Base-by-base conservation (phyloP, 2,329 filamentous ascomycete genomes). In the Fusarium napiforme region DNA sequence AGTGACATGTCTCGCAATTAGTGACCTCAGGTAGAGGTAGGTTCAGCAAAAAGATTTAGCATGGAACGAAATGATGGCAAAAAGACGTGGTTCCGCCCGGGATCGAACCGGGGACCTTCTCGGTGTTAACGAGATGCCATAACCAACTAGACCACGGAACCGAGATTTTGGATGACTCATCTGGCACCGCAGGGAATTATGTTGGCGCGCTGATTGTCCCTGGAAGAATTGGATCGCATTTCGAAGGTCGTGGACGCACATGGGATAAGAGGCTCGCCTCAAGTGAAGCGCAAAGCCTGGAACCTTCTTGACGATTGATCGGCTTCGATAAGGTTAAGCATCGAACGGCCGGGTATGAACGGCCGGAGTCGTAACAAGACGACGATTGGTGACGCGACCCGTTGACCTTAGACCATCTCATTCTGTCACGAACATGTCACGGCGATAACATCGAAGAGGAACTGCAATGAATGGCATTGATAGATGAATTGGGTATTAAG, bases 131-230 rank as follows among this genome's bases (percentile, higher is more conserved):
- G 34, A 67, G 40, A 67, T 53, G 62, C 34, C 62, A 60, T 46
- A 52, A 67, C 52, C 52, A 36, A 60, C 60, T 63, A 63, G 60
- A 63, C 60, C 60, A 66, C 64, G 32, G 60, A 49, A 65, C 64
- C 60, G 7, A n/a, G 43, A 11, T 26, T 8, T 12, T 45, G 2
- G 21, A 32, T 66, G 36, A n/a, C 32, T 55, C 50, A 55, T n/a
- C 50, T 5, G 1, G 2, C 0, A 2, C 7, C 3, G 10, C 7
- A 2, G 0, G 1, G 2, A 1, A 5, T 39, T 39, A 53, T 53
- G 7, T 53, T 39, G 9, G 23, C 2, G 1, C 0, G 0, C 18
- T 18, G 1, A 9, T 2, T 21, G 49, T 34, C 12, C 16, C 0
- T 15, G 16, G 2, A 32, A 21, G 7, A 49, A 18, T 12, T 18